Evolutionary conservation across 805 yeast genomes (phyloP).

Genomic region (Lipomyces lipofer): DNA sequence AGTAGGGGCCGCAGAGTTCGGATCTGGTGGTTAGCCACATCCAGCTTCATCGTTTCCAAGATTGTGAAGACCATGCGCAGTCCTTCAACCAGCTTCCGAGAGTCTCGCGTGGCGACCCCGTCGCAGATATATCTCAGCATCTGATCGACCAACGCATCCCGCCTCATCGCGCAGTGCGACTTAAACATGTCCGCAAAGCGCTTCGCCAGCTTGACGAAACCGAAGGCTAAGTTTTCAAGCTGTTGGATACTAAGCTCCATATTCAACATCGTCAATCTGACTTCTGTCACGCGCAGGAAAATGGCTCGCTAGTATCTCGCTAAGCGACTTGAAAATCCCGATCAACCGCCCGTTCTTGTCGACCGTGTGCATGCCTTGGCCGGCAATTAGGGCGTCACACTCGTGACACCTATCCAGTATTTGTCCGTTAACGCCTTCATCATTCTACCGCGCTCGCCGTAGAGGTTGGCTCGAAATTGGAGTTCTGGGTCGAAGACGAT

Average conservation of each 20-base stretch:
- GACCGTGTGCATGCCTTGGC: constrained; percentile 23
- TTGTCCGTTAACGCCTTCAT: constrained; percentile 74
- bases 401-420: constrained; percentile 84
- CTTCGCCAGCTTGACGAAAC: constrained; percentile 65
- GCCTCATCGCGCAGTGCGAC: constrained; percentile 93
- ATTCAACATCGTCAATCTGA: constrained; percentile 71
- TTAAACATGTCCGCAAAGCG: constrained; percentile 80
- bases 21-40: constrained; percentile 93
- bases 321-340: constrained; percentile 70
- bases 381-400: constrained; percentile 43
- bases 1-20: constrained; percentile 79
- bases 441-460: constrained; percentile 83
- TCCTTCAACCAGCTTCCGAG: constrained; percentile 63
- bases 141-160: constrained; percentile 84
- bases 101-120: constrained; percentile 14
- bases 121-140: constrained; percentile 59
- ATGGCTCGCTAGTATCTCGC: constrained; percentile 70
- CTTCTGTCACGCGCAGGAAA: constrained; percentile 75
- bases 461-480: constrained; percentile 87
- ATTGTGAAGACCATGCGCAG: constrained; percentile 75
- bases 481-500: constrained; percentile 87
- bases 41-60: constrained; percentile 90
- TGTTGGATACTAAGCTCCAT: constrained; percentile 76
- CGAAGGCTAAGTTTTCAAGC: constrained; percentile 59
- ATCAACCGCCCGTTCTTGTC: constrained; percentile 49